Conservation (phyloP, 2,329 filamentous ascomycete species). For the Cryoendolithus antarcticus region DNA sequence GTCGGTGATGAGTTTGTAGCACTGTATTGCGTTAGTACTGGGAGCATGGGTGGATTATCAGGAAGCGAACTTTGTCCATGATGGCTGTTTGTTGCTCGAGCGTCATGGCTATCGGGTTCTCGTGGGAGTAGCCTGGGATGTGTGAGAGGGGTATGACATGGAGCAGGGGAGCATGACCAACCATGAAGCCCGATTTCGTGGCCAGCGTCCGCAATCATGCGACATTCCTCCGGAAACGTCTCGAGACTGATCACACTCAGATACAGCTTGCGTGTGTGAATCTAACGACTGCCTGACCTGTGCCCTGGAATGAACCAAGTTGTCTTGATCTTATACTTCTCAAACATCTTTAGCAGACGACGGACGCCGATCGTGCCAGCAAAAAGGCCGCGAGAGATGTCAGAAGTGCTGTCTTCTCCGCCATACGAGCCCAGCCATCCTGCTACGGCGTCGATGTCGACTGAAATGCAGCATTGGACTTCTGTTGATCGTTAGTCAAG, state of each 20-base stretch:
- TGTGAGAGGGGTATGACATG: too few species aligned
- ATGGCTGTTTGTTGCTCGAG: conserved; percentile 62
- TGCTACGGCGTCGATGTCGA: conserved; percentile 61
- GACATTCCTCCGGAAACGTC: conserved; percentile 52
- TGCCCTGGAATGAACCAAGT: conserved; percentile 55
- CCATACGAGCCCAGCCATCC: conserved; percentile 65
- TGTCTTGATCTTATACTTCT: conserved; percentile 57
- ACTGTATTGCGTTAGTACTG: conserved; percentile 21
- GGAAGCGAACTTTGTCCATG: conserved; percentile 46
- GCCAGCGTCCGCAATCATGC: conserved; percentile 45
- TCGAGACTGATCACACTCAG: too few species aligned
- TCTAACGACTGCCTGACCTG: too few species aligned
- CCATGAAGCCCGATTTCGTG: conserved; percentile 55
- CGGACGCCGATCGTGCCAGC: conserved; percentile 53
- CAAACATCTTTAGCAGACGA: conserved; percentile 54
- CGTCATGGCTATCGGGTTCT: conserved; percentile 59
- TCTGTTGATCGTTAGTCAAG: too few species aligned
- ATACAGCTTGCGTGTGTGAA: too few species aligned
- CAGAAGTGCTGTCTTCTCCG: conserved; percentile 56
- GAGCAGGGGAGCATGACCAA: neutral
- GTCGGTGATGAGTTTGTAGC: conserved; percentile 55
- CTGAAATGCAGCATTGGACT: conserved; percentile 26
- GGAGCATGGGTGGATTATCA: too few species aligned
- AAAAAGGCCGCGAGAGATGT: conserved; percentile 56
- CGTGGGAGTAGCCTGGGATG: conserved; percentile 51